Evolutionary conservation across 2,329 filamentous ascomycete species (phyloP), one percentile per base, ranked within the genome.

Genomic region (Fusarium proliferatum): DNA sequence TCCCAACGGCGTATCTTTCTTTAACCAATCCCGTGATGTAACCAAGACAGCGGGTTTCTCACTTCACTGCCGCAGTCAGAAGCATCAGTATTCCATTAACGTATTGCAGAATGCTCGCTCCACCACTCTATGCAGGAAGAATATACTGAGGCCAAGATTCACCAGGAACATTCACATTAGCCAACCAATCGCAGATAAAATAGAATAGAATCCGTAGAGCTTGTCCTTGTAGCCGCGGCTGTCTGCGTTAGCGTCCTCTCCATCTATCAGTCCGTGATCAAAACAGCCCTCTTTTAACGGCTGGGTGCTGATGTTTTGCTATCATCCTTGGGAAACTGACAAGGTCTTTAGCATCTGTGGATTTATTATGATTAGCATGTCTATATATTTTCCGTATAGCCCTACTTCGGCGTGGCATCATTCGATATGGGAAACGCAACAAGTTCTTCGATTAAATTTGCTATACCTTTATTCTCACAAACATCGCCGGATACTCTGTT

Each of bases 101-200:
- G 19, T 10, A 58, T 28, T 4, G 15, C 17, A 11, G 7, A 12
- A 11, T 7, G 23, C 33, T 28, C 34, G 11, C n/a, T 53, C 4
- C 9, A 16, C 10, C 30, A 34, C 3, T 4, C 13, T 26, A 12
- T 21, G 13, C 10, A 21, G 19, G 15, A 28, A 28, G 34, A 3
- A 17, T 53, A 11, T 26, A 39, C n/a, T 36, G 19, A 17, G 28
- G 34, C 15, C 13, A 12, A 4, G 5, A 21, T 28, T 28, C 19
- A 16, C 23, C 33, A 21, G 8, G 5, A 5, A 9, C 8, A 17
- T 17, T 39, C 23, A 21, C 1, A 1, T 21, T 28, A 1, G 0
- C 7, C 19, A 5, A 13, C 19, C 33, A 58, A 28, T 49, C 9
- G 12, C 4, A 39, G 7, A 10, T 9, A 41, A 8, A 17, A 15